phyloP scores from a whole-genome alignment of 129 eudicot genomes.

The Flaveria sonorensis region DNA sequence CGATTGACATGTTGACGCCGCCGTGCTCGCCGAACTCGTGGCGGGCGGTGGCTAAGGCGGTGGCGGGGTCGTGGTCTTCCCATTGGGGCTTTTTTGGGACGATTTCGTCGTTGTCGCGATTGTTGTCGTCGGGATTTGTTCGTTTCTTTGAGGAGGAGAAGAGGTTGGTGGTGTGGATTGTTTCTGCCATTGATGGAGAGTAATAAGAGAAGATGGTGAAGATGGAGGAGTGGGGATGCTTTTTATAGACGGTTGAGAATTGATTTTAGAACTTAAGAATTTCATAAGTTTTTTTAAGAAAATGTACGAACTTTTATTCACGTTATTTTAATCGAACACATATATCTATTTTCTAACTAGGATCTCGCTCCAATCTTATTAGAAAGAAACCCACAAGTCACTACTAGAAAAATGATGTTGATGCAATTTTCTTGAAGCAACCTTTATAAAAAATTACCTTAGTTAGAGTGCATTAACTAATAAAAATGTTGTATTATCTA shows the following conservation, averaged over 20 bases:
- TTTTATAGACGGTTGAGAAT: constrained; percentile 23
- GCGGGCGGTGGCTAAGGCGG: constrained; percentile 56
- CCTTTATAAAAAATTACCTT: no score
- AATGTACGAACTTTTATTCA: no score
- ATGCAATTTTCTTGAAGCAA: no score
- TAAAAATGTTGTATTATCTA: no score
- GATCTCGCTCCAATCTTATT: no score
- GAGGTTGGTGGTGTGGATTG: constrained; percentile 20
- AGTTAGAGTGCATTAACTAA: no score
- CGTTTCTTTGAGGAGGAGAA: constrained; percentile 45
- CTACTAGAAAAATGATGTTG: no score
- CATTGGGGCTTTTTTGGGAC: constrained; percentile 33
- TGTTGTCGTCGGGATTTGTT: constrained; percentile 34
- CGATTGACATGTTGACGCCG: constrained; percentile 80
- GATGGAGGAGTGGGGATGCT: background rate
- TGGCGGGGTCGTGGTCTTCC: constrained; percentile 45
- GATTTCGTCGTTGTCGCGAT: constrained; percentile 6
- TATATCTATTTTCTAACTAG: no score
- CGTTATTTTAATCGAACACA: no score
- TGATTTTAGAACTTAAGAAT: background rate
- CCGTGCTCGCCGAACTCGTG: constrained; percentile 82
- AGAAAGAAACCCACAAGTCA: no score
- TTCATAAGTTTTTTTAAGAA: no score
- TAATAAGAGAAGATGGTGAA: constrained; percentile 4
- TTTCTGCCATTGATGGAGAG: constrained; percentile 36